Evolutionary conservation across 768 basidiomycete genomes (phyloP), one percentile per base, ranked within the genome.

Genomic region (Suillus bovinus): DNA sequence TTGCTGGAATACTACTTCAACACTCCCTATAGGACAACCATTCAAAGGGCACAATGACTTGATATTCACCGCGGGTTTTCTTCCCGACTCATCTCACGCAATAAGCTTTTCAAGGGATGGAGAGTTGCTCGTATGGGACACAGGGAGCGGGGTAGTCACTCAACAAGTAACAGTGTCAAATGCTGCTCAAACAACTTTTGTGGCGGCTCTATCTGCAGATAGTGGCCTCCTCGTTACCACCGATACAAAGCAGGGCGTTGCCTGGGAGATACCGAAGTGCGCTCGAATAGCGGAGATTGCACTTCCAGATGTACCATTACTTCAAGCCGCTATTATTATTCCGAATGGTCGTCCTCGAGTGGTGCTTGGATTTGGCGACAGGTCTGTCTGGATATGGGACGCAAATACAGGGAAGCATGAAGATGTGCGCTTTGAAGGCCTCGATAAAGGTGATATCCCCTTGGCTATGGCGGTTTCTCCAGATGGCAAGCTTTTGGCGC

Each of bases 1-100:
- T 20, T 70, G 72, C 1, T 74, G 73, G 74, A 39, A 64, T 22
- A 64, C 66, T 5, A 38, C 70, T 22, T 67, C 44, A 8, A 70
- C 65, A 46, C 49, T 68, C 3, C 64, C 64, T 60, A 38, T 61
- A 7, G 67, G 64, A 41, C 74, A 70, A 17, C 71, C 70, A 57
- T 41, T 74, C 1, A 66, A 69, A 14, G 72, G 67, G 5, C 73
- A 74, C 54, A 38, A 56, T 38, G 54, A 56, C 24, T 2, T 27
- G 24, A 38, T 56, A 4, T 17, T 56, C 10, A 17, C 54, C 1
- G 24, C 24, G 2, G 36, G 22, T 4, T 56, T 56, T 56, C 54
- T 56, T 24, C 54, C 16, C 3, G 24, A 56, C 54, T 56, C 54
- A 1, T 27, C 36, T 56, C 36, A 7, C 6, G 54, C 54, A 38